Conservation (phyloP, 108 stramenopile genomes). For the Ochromonas danica region DNA sequence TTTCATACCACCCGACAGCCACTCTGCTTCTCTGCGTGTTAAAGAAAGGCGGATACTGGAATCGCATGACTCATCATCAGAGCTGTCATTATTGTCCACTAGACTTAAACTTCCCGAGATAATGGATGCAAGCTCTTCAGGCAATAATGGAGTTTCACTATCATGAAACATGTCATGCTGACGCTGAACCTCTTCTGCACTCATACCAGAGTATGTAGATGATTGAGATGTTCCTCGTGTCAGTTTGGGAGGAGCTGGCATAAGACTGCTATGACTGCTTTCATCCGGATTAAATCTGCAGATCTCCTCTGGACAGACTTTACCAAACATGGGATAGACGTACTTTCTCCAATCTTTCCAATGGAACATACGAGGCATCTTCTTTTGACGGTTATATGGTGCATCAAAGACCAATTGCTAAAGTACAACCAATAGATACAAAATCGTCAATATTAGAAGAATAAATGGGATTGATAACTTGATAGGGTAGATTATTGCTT, state of each 20-base stretch:
- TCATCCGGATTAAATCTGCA: not conserved
- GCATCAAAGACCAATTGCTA: slow-evolving; percentile 24
- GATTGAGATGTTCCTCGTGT: not conserved
- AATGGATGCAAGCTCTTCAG: slow-evolving; percentile 10
- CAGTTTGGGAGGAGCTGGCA: not conserved
- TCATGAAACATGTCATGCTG: not conserved
- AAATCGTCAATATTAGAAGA: not conserved
- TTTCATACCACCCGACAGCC: too few species aligned
- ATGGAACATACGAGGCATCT: not conserved
- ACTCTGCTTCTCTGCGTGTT: too few species aligned
- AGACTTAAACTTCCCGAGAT: slow-evolving; percentile 1
- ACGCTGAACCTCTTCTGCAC: not conserved
- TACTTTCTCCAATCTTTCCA: slow-evolving; percentile 5
- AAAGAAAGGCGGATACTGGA: too few species aligned
- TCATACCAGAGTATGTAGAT: not conserved
- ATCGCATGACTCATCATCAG: too few species aligned
- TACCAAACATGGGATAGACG: slow-evolving; percentile 3
- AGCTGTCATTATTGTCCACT: not conserved
- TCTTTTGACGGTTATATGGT: not conserved
- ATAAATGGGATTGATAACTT: too few species aligned
- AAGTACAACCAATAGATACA: not conserved
- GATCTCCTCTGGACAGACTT: not conserved
- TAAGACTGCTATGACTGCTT: not conserved
- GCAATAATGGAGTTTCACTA: not conserved
- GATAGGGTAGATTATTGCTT: not conserved